A percentile compares a stretch with the other conserved stretches of the same genome.
Conservation (phyloP, 306 rosid genomes). For the Senna tora region DNA sequence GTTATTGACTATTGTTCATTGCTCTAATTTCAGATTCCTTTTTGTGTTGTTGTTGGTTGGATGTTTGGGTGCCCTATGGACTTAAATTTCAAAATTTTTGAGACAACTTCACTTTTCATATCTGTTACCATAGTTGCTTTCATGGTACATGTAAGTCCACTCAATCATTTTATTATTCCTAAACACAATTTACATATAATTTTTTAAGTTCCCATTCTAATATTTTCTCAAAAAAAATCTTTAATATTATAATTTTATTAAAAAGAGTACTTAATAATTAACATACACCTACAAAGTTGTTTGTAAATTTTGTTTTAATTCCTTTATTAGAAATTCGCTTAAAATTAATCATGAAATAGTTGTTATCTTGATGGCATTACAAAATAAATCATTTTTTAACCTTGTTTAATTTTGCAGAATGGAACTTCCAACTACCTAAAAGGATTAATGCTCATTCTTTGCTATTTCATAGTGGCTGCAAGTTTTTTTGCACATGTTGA, state of each 20-base stretch:
- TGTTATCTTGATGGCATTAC: not conserved
- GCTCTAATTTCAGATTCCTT: conserved; percentile 60
- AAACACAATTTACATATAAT: no score
- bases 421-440: conserved; percentile 35
- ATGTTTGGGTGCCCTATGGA: conserved; percentile 63
- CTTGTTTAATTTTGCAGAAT: conserved; percentile 28
- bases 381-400: not conserved
- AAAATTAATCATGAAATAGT: not conserved
- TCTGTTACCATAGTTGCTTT: conserved; percentile 68
- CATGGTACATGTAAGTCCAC: conserved; percentile 58
- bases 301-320: not conserved
- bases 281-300: not conserved
- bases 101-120: conserved; percentile 68
- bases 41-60: conserved; percentile 73
- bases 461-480: conserved; percentile 40
- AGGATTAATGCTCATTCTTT: conserved; percentile 38
- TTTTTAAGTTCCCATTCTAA: no score
- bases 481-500: not conserved
- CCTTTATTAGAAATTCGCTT: not conserved
- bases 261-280: no score
- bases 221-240: no score
- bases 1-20: not conserved
- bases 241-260: no score
- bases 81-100: conserved; percentile 70
- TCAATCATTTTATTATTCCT: not conserved